phyloP scores from a whole-genome alignment of 2,329 filamentous ascomycete genomes.

The Arthrobotrys pseudoclavata region DNA sequence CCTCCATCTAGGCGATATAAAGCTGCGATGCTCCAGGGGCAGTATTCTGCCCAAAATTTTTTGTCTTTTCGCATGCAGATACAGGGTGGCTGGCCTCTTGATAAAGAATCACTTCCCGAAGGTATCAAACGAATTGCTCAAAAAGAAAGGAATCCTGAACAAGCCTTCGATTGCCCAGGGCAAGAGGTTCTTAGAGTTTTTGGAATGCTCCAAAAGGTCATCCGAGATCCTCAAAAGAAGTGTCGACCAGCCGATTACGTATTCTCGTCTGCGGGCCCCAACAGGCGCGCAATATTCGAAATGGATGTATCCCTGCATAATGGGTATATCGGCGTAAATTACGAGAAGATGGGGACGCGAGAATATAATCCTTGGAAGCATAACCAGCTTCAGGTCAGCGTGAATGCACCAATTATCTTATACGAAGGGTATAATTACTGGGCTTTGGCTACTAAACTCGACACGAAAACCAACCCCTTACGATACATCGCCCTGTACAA shows the following conservation, averaged over 20 bases:
- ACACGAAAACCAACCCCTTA: neutral
- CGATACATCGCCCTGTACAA: neutral
- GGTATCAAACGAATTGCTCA: neutral
- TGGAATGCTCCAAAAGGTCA: neutral
- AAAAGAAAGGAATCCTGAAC: neutral
- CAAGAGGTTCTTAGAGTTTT: neutral
- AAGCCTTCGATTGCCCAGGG: neutral
- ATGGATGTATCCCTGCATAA: neutral
- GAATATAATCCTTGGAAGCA: neutral
- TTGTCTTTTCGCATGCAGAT: neutral
- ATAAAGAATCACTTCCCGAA: neutral
- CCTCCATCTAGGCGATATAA: neutral
- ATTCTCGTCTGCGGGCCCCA: neutral
- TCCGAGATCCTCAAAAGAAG: neutral
- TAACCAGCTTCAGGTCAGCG: neutral
- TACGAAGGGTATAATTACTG: neutral
- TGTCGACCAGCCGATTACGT: neutral
- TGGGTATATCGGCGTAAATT: neutral
- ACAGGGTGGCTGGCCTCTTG: neutral
- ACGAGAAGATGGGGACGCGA: neutral
- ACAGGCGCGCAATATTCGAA: neutral
- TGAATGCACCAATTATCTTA: neutral
- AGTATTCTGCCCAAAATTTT: neutral
- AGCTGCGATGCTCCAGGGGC: neutral
- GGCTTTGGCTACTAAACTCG: neutral